phyloP scores from a whole-genome alignment of 768 basidiomycete genomes.

The Lactarius sp. region DNA sequence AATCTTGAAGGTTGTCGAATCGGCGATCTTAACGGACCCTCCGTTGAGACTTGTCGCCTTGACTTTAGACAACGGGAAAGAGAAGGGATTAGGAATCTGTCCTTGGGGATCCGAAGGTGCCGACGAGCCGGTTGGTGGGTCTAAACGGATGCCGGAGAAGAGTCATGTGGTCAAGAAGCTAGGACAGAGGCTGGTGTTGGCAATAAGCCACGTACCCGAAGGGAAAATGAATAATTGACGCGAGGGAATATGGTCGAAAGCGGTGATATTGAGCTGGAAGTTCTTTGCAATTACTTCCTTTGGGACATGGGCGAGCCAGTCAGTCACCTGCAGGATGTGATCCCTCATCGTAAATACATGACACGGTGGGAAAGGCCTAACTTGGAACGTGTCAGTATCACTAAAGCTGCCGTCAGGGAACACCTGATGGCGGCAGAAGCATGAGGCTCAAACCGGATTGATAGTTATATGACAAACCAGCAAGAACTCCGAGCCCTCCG shows the following conservation, averaged over 20 bases:
- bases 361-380: conserved; percentile 15
- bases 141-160: conserved; percentile 18
- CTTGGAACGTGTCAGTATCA: conserved; percentile 35
- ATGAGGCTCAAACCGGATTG: not conserved
- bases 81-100: conserved; percentile 40
- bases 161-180: not conserved
- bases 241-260: conserved; percentile 32
- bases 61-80: conserved; percentile 45
- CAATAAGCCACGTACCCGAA: conserved; percentile 18
- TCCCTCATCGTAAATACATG: not conserved
- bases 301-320: conserved; percentile 34
- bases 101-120: conserved; percentile 44
- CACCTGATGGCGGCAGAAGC: conserved; percentile 26
- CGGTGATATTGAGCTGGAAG: conserved; percentile 31
- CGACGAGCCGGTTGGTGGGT: conserved; percentile 31
- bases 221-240: conserved; percentile 34
- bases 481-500: conserved; percentile 34
- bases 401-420: conserved; percentile 36
- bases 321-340: conserved; percentile 29
- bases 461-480: conserved; percentile 27
- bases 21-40: conserved; percentile 38
- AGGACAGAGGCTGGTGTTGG: not conserved
- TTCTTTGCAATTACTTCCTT: conserved; percentile 38
- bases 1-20: conserved; percentile 47
- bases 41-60: conserved; percentile 42